Evolutionary conservation across 2,329 filamentous ascomycete genomes (phyloP), one percentile per base, ranked within the genome.

Genomic region (Helicocarpus griseus): DNA sequence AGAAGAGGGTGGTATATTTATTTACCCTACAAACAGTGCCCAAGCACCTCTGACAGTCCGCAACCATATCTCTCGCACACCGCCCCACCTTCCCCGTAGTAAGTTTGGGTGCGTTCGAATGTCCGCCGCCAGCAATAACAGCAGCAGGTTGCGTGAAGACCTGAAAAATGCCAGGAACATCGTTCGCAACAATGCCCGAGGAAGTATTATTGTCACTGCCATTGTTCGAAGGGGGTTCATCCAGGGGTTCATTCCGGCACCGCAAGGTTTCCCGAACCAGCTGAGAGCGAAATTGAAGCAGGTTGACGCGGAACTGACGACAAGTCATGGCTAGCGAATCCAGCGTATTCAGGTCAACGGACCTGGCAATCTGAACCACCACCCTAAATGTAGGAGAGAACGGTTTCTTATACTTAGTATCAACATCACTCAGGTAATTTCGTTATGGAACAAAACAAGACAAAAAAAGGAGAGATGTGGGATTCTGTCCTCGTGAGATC

Each of bases 1-100:
- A n/a, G n/a, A n/a, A 19, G 17, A 26, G 44, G 7, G 11, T 35
- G 22, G 35, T 13, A 17, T 44, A 5, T 21, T 9, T 28, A 68
- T 80, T 66, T 78, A 94, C 89, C 70, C 91, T 80, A 68, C 91
- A 97, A 51, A 95, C 82, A 24, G 89, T 77, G 26, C 73, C 81
- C 36, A 78, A 79, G 66, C 91, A 97, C 56, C 83, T 79, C 51
- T 88, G 81, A 67, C 91, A 96, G 59, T 86, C 84, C 39, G 77
- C 80, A 4, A 97, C 91, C 80, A 95, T 80, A 67, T 96, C 91
- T 55, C 88, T 78, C 21, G 91, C 91, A 65, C 91, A 97, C 60
- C 78, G 77, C 4, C 86, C 83, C 26, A 86, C 77, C 68, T 88
- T 91, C 49, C 85, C 84, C 56, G 76, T 77, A 59, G 69, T 80